phyloP scores from a whole-genome alignment of 768 basidiomycete species.

The Hericium erinaceus region DNA sequence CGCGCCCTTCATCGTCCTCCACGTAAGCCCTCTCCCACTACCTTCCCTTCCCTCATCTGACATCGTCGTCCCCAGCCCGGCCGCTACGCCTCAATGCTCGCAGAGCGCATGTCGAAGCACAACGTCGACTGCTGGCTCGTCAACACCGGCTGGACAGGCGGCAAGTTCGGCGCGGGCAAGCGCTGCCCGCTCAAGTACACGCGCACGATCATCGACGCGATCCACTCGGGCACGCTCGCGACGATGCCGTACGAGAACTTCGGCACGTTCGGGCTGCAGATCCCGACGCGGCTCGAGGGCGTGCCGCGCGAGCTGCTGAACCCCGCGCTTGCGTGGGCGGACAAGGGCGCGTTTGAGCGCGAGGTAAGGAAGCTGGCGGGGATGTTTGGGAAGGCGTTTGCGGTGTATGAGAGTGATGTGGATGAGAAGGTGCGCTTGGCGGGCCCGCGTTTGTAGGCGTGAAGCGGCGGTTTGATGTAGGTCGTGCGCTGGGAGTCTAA shows the following conservation, averaged over 20 bases:
- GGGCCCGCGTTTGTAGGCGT: slow-evolving; percentile 45
- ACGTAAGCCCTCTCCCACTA: slow-evolving; percentile 36
- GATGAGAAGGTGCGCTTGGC: slow-evolving; percentile 71
- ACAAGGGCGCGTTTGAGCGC: slow-evolving; percentile 82
- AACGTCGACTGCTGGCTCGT: slow-evolving; percentile 95
- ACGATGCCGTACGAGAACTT: slow-evolving; percentile 83
- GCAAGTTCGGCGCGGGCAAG: slow-evolving; percentile 87
- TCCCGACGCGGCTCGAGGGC: slow-evolving; percentile 76
- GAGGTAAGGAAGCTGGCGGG: slow-evolving; percentile 82
- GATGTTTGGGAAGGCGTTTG: slow-evolving; percentile 95
- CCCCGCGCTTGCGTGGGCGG: slow-evolving; percentile 78
- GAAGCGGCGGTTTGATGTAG: too few species aligned
- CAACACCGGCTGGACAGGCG: slow-evolving; percentile 97
- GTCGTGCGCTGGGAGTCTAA: not conserved
- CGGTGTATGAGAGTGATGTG: slow-evolving; percentile 83
- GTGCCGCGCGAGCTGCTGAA: slow-evolving; percentile 89
- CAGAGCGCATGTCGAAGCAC: slow-evolving; percentile 83
- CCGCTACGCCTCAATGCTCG: slow-evolving; percentile 95
- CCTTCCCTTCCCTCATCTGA: not conserved
- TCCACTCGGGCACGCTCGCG: slow-evolving; percentile 88
- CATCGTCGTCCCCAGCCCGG: slow-evolving; percentile 51
- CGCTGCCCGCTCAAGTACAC: slow-evolving; percentile 96
- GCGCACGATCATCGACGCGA: slow-evolving; percentile 92
- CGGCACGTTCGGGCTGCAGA: slow-evolving; percentile 70
- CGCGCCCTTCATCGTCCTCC: slow-evolving; percentile 98